Evolutionary conservation across 495 filamentous ascomycete species (phyloP), one percentile per base, ranked within the genome.

Genomic region (Penicillium psychrofluorescens): DNA sequence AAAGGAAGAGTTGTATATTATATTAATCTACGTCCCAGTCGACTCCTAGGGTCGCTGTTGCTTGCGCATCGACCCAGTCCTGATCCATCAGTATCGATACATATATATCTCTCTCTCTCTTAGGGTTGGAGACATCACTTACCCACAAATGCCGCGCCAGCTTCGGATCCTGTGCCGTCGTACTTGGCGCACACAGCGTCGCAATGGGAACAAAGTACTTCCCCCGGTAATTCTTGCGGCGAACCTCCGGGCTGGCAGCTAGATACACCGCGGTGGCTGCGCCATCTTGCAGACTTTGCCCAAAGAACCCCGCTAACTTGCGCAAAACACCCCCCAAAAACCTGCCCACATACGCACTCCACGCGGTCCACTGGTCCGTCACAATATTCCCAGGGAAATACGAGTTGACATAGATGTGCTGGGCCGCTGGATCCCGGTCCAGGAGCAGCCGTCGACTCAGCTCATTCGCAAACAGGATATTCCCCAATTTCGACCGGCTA

Each of bases 351-450:
- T 60, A 41, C n/a, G 46, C 34, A 41, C 56, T 58, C 64, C 66
- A 72, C 6, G 39, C 46, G 7, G 50, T 51, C 56, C 60, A 66
- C 22, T 62, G 59, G 15, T 53, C 47, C 10, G 69, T 72, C 10
- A 59, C 54, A 10, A 72, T 53, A 46, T 64, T 72, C 1, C 68
- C 68, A 6, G 69, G 69, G 40, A 63, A 68, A 49, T 54, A 69
- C 3, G 43, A 38, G 40, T 71, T 71, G 10, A 54, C 64, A 36
- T 62, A 66, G 7, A 70, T 58, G 6, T 52, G 46, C 35, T 50
- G 47, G 36, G 55, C 51, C 7, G 38, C 43, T 12, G 47, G 40
- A 41, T 56, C 47, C 11, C 33, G 14, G 16, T 45, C 48, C 31
- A 44, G 32, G 13, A 44, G 27, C 1, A 68, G 53, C 16, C 50